These are phyloP conservation scores for Penicillium sp. DNA, from an alignment of 2,329 filamentous ascomycete genomes.

Conservation along the genomic window DNA sequence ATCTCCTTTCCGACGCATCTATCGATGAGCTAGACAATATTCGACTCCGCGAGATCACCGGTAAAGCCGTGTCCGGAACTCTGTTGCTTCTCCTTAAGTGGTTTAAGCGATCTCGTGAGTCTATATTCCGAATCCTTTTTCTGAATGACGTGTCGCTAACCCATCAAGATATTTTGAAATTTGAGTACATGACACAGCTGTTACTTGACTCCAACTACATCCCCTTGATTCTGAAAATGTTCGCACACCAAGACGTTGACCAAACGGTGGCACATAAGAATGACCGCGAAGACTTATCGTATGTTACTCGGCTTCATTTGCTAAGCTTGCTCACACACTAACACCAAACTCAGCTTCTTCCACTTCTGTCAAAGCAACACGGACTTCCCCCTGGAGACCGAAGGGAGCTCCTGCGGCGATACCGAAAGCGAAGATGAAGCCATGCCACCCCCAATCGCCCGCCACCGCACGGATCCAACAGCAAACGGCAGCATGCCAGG, in stretches of 20 bases:
- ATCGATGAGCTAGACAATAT: slow-evolving; percentile 79
- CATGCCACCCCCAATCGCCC: slow-evolving; percentile 75
- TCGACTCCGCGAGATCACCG: slow-evolving; percentile 79
- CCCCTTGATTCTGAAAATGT: slow-evolving; percentile 85
- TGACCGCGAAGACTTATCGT: slow-evolving; percentile 80
- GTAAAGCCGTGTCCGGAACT: slow-evolving; percentile 88
- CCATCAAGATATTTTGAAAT: slow-evolving; percentile 77
- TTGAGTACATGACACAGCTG: slow-evolving; percentile 91
- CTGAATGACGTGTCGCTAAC: slow-evolving; percentile 11
- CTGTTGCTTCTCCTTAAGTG: slow-evolving; percentile 88
- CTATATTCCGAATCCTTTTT: background rate
- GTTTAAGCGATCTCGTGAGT: slow-evolving; percentile 90
- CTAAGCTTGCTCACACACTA: slow-evolving; percentile 5
- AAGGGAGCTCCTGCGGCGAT: slow-evolving; percentile 35
- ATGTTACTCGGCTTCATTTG: slow-evolving; percentile 25
- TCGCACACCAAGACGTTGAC: slow-evolving; percentile 91
- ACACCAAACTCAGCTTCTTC: slow-evolving; percentile 66
- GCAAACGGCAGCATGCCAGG: slow-evolving; percentile 24
- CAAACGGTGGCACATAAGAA: slow-evolving; percentile 81
- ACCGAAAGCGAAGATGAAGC: slow-evolving; percentile 66
- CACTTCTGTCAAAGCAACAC: slow-evolving; percentile 77
- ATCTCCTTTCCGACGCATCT: slow-evolving; percentile 35
- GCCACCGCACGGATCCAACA: slow-evolving; percentile 47
- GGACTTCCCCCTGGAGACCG: slow-evolving; percentile 52
- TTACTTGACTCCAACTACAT: slow-evolving; percentile 94